Conservation (phyloP, 2,329 filamentous ascomycete genomes). For the Xylariomycetidae sp. region DNA sequence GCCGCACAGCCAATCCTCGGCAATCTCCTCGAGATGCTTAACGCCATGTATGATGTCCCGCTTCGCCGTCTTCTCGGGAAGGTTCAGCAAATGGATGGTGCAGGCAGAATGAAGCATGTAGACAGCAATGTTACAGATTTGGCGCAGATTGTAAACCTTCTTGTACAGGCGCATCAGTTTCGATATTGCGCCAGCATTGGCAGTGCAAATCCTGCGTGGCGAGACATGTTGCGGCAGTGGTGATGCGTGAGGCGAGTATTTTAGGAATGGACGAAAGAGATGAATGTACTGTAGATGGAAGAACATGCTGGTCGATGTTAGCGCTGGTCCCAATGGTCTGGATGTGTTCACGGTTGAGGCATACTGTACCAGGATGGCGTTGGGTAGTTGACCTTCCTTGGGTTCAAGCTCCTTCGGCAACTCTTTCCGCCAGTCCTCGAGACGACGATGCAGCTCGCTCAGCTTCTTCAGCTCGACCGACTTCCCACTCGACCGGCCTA, state of each 20-base stretch:
- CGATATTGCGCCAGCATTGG: slow-evolving; percentile 82
- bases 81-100: slow-evolving; percentile 87
- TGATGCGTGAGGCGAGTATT: slow-evolving; percentile 75
- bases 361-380: slow-evolving; percentile 77
- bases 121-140: slow-evolving; percentile 94
- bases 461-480: slow-evolving; percentile 85
- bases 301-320: slow-evolving; percentile 68
- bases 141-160: slow-evolving; percentile 79
- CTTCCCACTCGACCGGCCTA: slow-evolving; percentile 62
- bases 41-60: slow-evolving; percentile 87
- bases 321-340: background rate
- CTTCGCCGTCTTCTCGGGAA: slow-evolving; percentile 85
- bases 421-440: slow-evolving; percentile 83
- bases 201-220: slow-evolving; percentile 82
- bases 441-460: slow-evolving; percentile 80
- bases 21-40: slow-evolving; percentile 90
- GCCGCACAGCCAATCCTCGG: slow-evolving; percentile 89
- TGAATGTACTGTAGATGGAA: slow-evolving; percentile 94
- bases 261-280: slow-evolving; percentile 89
- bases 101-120: slow-evolving; percentile 94
- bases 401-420: slow-evolving; percentile 83
- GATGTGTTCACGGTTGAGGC: slow-evolving; percentile 30
- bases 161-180: slow-evolving; percentile 95
- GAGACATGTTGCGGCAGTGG: slow-evolving; percentile 84
- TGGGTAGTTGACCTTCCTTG: slow-evolving; percentile 81